A percentile compares a stretch with the other conserved stretches of the same genome.
phyloP scores from a whole-genome alignment of 768 basidiomycete species.

The Leccinum uliginosum region DNA sequence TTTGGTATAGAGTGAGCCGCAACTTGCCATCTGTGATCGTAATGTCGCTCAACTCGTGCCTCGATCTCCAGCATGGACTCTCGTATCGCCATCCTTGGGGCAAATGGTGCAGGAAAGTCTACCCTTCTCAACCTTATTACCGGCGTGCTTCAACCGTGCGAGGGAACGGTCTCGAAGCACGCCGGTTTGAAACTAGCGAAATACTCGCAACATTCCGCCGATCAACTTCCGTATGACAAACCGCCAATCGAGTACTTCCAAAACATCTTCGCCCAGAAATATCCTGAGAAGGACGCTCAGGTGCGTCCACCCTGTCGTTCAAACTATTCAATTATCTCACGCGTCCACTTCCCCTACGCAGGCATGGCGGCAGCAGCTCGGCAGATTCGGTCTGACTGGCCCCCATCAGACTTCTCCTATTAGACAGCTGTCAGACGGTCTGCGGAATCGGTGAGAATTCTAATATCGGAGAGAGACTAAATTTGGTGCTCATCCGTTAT shows the following conservation, averaged over 20 bases:
- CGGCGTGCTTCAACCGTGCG: slow-evolving; percentile 66
- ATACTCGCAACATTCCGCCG: slow-evolving; percentile 98
- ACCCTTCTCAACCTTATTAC: slow-evolving; percentile 91
- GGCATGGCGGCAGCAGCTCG: slow-evolving; percentile 93
- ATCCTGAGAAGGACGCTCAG: slow-evolving; percentile 88
- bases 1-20: slow-evolving; percentile 93
- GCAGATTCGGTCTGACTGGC: slow-evolving; percentile 93
- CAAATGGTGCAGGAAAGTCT: slow-evolving; percentile 94
- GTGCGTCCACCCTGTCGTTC: slow-evolving; percentile 27
- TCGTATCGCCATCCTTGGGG: slow-evolving; percentile 92
- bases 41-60: slow-evolving; percentile 2
- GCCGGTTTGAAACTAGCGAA: slow-evolving; percentile 90
- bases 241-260: slow-evolving; percentile 95
- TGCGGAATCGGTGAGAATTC: slow-evolving; percentile 78
- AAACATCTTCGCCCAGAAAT: slow-evolving; percentile 69
- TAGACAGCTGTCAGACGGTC: slow-evolving; percentile 90
- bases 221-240: slow-evolving; percentile 93
- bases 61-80: slow-evolving; percentile 72
- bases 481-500: slow-evolving; percentile 13
- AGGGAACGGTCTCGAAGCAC: slow-evolving; percentile 90
- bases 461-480: slow-evolving; percentile 5
- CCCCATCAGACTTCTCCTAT: slow-evolving; percentile 93
- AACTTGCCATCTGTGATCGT: slow-evolving; percentile 1
- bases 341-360: slow-evolving; percentile 28
- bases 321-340: slow-evolving; percentile 10